phyloP scores from a whole-genome alignment of 2,329 filamentous ascomycete species.

The Cadophora gregata region DNA sequence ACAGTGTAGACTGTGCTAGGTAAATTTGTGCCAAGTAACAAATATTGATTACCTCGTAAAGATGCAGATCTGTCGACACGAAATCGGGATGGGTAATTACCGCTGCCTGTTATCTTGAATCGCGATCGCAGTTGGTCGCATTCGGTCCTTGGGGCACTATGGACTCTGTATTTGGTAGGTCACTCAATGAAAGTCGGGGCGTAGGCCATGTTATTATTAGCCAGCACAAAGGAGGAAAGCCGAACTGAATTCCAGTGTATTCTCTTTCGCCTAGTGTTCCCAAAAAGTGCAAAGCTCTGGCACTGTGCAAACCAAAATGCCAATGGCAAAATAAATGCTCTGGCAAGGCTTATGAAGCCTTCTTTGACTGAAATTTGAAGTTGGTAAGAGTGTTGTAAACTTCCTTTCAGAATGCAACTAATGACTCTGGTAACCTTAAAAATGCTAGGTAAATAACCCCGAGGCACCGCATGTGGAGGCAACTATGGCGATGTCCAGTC shows the following conservation, averaged over 20 bases:
- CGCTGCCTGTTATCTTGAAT: slow-evolving; percentile 14
- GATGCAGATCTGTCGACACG: neutral
- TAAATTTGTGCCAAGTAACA: too few species aligned
- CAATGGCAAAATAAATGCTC: too few species aligned
- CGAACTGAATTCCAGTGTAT: neutral
- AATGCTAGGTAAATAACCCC: too few species aligned
- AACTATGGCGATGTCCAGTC: neutral
- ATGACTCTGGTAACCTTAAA: too few species aligned
- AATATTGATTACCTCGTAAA: neutral
- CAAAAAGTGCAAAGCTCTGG: slow-evolving; percentile 8
- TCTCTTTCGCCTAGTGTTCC: neutral
- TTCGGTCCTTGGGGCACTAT: neutral
- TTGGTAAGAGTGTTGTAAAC: too few species aligned
- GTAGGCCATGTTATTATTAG: neutral
- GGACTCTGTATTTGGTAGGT: neutral
- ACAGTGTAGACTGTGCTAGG: neutral
- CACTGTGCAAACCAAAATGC: neutral
- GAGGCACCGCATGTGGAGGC: neutral
- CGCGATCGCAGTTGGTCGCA: slow-evolving; percentile 5
- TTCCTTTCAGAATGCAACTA: neutral
- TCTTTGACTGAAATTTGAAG: too few species aligned
- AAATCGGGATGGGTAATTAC: neutral
- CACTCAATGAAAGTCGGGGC: neutral
- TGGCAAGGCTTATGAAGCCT: too few species aligned
- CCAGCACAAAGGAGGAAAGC: neutral